phyloP scores from a whole-genome alignment of 2,329 filamentous ascomycete species.

The Seiridium unicorne region DNA sequence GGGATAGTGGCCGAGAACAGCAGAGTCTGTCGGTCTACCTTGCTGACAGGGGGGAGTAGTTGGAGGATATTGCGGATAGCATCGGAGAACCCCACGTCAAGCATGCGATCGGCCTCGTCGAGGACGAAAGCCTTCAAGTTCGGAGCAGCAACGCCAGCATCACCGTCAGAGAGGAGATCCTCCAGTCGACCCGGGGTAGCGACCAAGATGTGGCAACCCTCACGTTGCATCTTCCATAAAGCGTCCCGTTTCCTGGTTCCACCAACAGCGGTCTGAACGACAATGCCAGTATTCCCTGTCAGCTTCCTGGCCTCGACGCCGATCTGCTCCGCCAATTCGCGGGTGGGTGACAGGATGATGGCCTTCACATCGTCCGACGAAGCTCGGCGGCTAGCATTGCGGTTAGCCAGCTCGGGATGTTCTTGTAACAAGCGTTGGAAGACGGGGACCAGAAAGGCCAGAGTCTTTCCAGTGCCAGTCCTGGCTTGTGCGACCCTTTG shows the following conservation, averaged over 20 bases:
- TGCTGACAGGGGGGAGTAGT: constrained; percentile 59
- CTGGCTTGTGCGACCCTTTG: constrained; percentile 84
- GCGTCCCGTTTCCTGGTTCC: constrained; percentile 76
- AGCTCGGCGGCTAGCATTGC: constrained; percentile 31
- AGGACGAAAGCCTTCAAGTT: constrained; percentile 91
- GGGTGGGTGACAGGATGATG: constrained; percentile 75
- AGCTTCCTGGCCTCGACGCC: constrained; percentile 75
- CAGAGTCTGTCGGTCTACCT: constrained; percentile 80
- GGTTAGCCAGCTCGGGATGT: constrained; percentile 59
- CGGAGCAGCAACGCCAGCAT: constrained; percentile 64
- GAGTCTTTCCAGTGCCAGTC: constrained; percentile 94
- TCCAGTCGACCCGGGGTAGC: constrained; percentile 86
- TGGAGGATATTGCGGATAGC: constrained; percentile 62
- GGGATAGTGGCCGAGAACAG: constrained; percentile 96
- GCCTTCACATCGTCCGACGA: constrained; percentile 62
- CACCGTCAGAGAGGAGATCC: constrained; percentile 72
- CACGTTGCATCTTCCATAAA: constrained; percentile 63
- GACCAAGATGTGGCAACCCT: constrained; percentile 87
- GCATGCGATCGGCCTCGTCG: constrained; percentile 96
- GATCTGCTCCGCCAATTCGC: constrained; percentile 80
- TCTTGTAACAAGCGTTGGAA: constrained; percentile 73
- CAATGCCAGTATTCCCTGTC: constrained; percentile 61
- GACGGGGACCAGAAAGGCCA: constrained; percentile 86
- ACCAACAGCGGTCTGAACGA: constrained; percentile 78
- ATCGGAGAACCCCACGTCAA: constrained; percentile 83